Conservation (phyloP, 306 rosid genomes). For the Adenanthera pavonina region DNA sequence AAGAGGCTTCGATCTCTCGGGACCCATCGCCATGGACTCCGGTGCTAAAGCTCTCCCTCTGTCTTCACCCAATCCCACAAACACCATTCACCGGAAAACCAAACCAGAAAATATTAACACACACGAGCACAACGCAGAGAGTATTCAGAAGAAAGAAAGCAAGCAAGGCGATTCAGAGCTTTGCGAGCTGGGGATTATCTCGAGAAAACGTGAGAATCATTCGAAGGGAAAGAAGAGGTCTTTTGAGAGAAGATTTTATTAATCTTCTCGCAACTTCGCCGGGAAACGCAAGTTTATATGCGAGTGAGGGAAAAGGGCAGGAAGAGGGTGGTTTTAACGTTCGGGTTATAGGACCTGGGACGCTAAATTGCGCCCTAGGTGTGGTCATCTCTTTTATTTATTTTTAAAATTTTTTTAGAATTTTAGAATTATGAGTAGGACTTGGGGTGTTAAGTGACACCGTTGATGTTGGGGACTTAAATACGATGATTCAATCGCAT, state of each 20-base stretch:
- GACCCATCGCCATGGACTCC: slow-evolving; percentile 67
- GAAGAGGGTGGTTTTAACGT: slow-evolving; percentile 71
- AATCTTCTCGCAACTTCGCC: slow-evolving; percentile 47
- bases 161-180: slow-evolving; percentile 22
- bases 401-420: background rate
- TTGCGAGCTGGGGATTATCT: slow-evolving; percentile 31
- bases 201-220: slow-evolving; percentile 7
- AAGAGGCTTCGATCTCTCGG: slow-evolving; percentile 77
- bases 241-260: slow-evolving; percentile 11
- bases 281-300: slow-evolving; percentile 61
- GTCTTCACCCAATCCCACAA: slow-evolving; percentile 36
- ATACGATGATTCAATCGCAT: background rate
- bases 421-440: background rate
- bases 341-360: slow-evolving; percentile 50
- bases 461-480: background rate
- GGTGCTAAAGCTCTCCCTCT: slow-evolving; percentile 33
- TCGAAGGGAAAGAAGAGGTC: background rate
- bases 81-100: slow-evolving; percentile 59
- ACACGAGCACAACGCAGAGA: background rate
- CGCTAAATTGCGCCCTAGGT: slow-evolving; percentile 50
- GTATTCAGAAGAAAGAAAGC: background rate
- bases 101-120: background rate
- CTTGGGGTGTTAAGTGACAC: background rate
- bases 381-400: background rate
- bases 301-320: slow-evolving; percentile 23